Evolutionary conservation across 192 early-diverging fungal genomes (phyloP).

Genomic region (Umbelopsis vinacea): DNA sequence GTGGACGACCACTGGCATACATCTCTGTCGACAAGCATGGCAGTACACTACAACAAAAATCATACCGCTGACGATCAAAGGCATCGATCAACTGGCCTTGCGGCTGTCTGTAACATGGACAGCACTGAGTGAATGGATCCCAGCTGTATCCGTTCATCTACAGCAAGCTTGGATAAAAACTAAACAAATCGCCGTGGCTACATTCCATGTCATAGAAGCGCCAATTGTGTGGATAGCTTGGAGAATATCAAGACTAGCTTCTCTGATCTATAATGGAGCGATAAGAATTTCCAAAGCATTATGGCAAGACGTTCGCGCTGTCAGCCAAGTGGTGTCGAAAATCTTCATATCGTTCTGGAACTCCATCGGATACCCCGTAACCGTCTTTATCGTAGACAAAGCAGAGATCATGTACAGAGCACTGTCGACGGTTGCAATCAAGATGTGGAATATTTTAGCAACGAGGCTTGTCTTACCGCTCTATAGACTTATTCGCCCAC

Average conservation of each 20-base stretch:
- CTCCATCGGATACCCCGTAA: not conserved
- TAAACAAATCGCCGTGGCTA: not conserved
- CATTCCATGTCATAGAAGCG: not conserved
- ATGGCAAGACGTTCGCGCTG: not conserved
- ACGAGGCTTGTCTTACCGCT: not conserved
- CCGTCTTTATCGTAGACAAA: constrained; percentile 11
- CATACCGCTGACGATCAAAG: not conserved
- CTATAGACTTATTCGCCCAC: not conserved
- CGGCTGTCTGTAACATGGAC: not conserved
- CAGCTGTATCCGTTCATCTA: not conserved
- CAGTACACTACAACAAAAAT: not conserved
- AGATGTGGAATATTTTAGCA: not conserved
- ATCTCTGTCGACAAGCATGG: not conserved
- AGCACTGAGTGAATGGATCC: not conserved
- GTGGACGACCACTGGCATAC: not conserved
- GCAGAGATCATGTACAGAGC: not conserved
- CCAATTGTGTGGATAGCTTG: not conserved
- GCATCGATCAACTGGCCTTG: constrained; percentile 4
- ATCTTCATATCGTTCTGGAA: not conserved
- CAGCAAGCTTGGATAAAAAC: not conserved
- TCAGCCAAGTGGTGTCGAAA: not conserved
- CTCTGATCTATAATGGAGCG: not conserved
- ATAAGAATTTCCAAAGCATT: constrained; percentile 4
- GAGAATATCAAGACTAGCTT: not conserved
- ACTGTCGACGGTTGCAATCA: not conserved